A percentile compares a stretch with the other conserved stretches of the same genome.
Conservation (phyloP, 1,139 yeast species). For the Pichia sp. region DNA sequence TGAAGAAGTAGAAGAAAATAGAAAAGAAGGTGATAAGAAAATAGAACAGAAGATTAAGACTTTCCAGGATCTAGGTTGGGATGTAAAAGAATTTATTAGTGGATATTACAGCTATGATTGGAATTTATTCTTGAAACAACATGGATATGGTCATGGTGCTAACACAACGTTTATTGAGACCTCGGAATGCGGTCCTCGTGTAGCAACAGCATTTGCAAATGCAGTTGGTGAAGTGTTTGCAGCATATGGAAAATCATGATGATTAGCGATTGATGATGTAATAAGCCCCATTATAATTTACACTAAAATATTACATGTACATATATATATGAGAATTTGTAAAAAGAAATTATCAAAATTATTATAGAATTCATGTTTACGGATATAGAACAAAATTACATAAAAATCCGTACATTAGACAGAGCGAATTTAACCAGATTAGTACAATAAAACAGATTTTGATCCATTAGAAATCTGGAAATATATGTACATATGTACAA, state of each 20-base stretch:
- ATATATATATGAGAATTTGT: too few relatives aligned
- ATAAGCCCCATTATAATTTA: too few relatives aligned
- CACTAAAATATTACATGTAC: too few relatives aligned
- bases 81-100: background rate
- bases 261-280: too few relatives aligned
- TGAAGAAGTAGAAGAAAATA: background rate
- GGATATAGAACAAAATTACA: too few relatives aligned
- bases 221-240: background rate
- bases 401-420: too few relatives aligned
- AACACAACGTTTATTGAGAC: constrained; percentile 2
- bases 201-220: background rate
- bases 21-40: background rate
- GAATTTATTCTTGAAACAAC: background rate
- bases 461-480: too few relatives aligned
- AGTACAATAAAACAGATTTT: too few relatives aligned
- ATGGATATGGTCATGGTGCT: background rate
- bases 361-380: too few relatives aligned
- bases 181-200: constrained; percentile 1
- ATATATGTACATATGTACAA: too few relatives aligned
- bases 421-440: too few relatives aligned
- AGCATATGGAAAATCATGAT: background rate
- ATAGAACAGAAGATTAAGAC: background rate
- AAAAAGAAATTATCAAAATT: too few relatives aligned
- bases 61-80: constrained; percentile 3
- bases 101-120: constrained; percentile 3